These are phyloP conservation scores for Hydrangea macrophylla DNA, from an alignment of 148 eudicot genomes.

Conservation along the genomic window DNA sequence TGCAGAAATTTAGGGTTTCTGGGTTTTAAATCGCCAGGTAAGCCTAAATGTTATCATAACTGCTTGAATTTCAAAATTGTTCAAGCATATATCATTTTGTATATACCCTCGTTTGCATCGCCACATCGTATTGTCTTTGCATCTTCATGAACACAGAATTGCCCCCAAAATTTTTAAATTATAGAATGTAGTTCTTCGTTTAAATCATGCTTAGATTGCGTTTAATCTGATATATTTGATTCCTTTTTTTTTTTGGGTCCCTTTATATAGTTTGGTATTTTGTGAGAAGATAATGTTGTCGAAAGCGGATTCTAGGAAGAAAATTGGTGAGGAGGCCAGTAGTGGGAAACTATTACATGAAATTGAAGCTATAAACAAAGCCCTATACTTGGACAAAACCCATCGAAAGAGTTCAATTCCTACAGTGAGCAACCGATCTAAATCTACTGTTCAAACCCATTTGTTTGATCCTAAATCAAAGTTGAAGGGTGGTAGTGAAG, in stretches of 20 bases:
- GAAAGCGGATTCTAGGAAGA: conserved; percentile 43
- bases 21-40: conserved; percentile 6
- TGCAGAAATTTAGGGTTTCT: conserved; percentile 12
- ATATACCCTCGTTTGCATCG: not conserved
- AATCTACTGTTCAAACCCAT: conserved; percentile 39
- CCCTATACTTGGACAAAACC: conserved; percentile 53
- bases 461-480: conserved; percentile 31
- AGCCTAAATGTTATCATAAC: not conserved
- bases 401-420: conserved; percentile 43
- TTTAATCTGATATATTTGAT: conserved; percentile 15
- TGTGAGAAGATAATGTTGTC: conserved; percentile 40
- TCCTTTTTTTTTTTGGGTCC: not conserved
- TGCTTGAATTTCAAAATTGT: conserved; percentile 6
- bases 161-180: not conserved
- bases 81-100: not conserved
- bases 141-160: not conserved
- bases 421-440: conserved; percentile 40
- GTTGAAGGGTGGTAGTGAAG: conserved; percentile 37
- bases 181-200: not conserved
- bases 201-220: not conserved
- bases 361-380: conserved; percentile 62
- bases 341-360: conserved; percentile 57
- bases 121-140: not conserved
- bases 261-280: conserved; percentile 16
- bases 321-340: conserved; percentile 41